A percentile compares a stretch with the other conserved stretches of the same genome.
Evolutionary conservation across 345 rosid species (phyloP).

Genomic region (Rhodamnia argentea): DNA sequence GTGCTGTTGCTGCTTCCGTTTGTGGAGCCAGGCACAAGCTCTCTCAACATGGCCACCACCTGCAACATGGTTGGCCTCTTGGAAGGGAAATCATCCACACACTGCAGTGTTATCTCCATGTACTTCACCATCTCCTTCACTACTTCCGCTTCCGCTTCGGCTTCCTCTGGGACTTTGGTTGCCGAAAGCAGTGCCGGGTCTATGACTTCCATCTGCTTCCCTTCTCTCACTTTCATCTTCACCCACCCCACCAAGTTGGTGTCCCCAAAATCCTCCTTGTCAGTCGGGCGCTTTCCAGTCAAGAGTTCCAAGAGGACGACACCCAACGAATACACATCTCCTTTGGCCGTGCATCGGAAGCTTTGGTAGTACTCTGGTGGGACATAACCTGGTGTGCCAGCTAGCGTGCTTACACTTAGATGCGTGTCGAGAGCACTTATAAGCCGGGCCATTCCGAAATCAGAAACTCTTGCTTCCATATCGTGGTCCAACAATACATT

Average conservation of each 20-base stretch:
- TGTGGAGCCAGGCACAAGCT: background rate
- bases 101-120: background rate
- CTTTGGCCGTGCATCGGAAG: conserved; percentile 1
- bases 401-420: conserved; percentile 2
- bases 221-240: conserved; percentile 5
- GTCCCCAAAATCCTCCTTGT: conserved; percentile 6
- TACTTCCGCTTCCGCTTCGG: background rate
- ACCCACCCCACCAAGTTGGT: conserved; percentile 4
- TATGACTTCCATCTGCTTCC: conserved; percentile 2
- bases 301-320: conserved; percentile 3
- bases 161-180: background rate
- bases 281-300: conserved; percentile 3
- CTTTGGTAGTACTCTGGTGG: conserved; percentile 6
- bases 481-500: background rate
- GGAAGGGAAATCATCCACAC: conserved; percentile 7
- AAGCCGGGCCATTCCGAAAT: conserved; percentile 6
- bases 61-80: conserved; percentile 3
- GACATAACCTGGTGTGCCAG: conserved; percentile 4
- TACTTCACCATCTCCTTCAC: conserved; percentile 10
- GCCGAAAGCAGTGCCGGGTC: background rate
- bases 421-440: conserved; percentile 4
- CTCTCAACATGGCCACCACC: conserved; percentile 7
- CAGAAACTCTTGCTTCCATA: background rate
- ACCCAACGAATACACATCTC: conserved; percentile 1
- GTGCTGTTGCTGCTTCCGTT: conserved; percentile 2